Conservation (phyloP, 2,329 filamentous ascomycete species). For the Furcasterigmium sp. region DNA sequence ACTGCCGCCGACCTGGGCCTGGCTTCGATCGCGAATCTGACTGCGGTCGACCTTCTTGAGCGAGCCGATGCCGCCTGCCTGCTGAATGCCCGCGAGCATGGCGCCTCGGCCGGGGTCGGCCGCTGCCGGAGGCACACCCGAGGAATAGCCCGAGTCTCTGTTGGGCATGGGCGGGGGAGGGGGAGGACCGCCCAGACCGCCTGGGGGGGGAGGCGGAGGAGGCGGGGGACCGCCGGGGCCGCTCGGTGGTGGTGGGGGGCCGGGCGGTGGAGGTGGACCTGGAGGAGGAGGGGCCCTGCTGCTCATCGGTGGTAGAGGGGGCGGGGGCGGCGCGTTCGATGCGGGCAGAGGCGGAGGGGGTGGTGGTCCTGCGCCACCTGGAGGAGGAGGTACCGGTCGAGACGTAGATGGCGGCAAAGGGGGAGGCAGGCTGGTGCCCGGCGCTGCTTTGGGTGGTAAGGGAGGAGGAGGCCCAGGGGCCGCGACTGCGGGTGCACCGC, state of each 20-base stretch:
- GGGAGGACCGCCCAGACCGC: conserved; percentile 32
- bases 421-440: conserved; percentile 30
- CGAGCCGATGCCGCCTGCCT: conserved; percentile 58
- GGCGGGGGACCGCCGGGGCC: conserved; percentile 14
- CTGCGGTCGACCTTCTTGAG: conserved; percentile 71
- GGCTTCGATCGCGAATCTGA: conserved; percentile 69
- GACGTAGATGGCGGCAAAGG: conserved; percentile 46
- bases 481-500: conserved; percentile 20
- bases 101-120: conserved; percentile 48
- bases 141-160: conserved; percentile 53
- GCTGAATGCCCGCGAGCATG: conserved; percentile 67
- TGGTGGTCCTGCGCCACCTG: conserved; percentile 32
- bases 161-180: conserved; percentile 52
- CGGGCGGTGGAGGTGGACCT: conserved; percentile 33
- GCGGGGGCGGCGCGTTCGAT: conserved; percentile 26
- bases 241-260: conserved; percentile 18
- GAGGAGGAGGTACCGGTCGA: conserved; percentile 48
- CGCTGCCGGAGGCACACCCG: conserved; percentile 42
- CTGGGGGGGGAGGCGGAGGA: conserved; percentile 32
- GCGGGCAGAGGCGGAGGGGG: conserved; percentile 28
- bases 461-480: conserved; percentile 30
- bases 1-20: conserved; percentile 44
- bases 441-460: conserved; percentile 42
- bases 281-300: conserved; percentile 34
- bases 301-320: conserved; percentile 29